Base-by-base conservation (phyloP, 2,329 filamentous ascomycete genomes). In the Dactylellina cionopaga region DNA sequence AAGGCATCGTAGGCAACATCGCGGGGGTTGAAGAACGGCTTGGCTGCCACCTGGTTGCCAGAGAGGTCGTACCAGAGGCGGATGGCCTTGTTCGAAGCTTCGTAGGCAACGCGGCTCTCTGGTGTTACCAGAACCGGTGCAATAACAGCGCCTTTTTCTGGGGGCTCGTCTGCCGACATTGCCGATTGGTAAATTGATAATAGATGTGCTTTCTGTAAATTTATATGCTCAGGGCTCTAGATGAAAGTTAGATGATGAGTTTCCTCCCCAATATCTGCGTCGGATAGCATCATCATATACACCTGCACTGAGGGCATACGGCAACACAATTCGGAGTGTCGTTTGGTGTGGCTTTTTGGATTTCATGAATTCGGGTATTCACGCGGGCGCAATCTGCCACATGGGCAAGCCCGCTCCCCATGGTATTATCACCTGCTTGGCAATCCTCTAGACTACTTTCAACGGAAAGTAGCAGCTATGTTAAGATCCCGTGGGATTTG, bases 31-130 rank as follows among this genome's bases (percentile, higher is more conserved):
- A 49, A 49, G n/a, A 49, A 49, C 6, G 46, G 46, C 13, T 49
- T 49, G 22, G 46, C 46, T 29, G 46, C 19, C 2, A 19, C 46
- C 46, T 49, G 46, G 13, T 31, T 49, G 24, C 46, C 22, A 29
- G 46, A 49, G 46, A 49, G 46, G 24, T 49, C 46, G 22, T 49
- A 49, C 46, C 46, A 49, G 24, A 49, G 46, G 27, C 46, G 46
- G 24, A 49, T 49, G 4, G 46, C 46, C 5, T 17, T 29, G 24
- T 49, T 49, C 27, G 46, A 49, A 49, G 46, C 22, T 27, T 49
- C 46, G 22, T 49, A 49, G 13, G 19, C 46, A 17, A 49, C 46
- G 46, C 46, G 46, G 24, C 46, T 49, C 19, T 49, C 46, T 49
- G 46, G 46, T 27, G 46, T 49, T 27, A 49, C 46, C 24, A 49